phyloP scores from a whole-genome alignment of 768 basidiomycete genomes.

The Krasilnikovozyma curviuscula region DNA sequence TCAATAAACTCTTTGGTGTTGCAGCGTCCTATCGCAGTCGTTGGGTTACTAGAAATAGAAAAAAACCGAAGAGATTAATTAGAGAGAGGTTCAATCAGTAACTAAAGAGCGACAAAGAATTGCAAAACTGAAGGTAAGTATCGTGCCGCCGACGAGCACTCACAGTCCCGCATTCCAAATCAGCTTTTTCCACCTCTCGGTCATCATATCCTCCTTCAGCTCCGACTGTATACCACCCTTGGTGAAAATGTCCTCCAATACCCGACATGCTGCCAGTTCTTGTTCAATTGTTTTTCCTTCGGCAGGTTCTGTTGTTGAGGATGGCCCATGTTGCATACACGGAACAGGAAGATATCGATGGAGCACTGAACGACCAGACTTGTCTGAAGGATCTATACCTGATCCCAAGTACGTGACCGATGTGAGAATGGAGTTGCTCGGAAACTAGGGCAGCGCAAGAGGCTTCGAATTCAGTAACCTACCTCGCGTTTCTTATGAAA shows the following conservation, averaged over 20 bases:
- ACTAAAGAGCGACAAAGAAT: too few relatives aligned
- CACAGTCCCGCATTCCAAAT: constrained; percentile 13
- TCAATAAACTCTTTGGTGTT: constrained; percentile 9
- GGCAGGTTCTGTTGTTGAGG: too few relatives aligned
- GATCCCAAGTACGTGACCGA: constrained; percentile 11
- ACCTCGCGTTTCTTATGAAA: too few relatives aligned
- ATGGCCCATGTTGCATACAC: constrained; percentile 11
- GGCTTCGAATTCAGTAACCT: background rate
- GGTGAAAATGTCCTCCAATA: constrained; percentile 2
- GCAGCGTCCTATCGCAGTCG: constrained; percentile 5
- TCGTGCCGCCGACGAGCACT: too few relatives aligned
- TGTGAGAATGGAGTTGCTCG: constrained; percentile 9
- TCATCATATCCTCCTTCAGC: constrained; percentile 7
- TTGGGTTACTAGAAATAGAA: constrained; percentile 11
- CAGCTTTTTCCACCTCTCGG: constrained; percentile 11
- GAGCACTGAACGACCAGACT: background rate
- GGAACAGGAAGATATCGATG: constrained; percentile 10
- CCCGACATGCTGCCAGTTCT: background rate
- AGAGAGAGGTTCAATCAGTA: too few relatives aligned
- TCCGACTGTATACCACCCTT: constrained; percentile 1
- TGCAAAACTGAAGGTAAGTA: too few relatives aligned
- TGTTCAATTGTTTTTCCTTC: background rate
- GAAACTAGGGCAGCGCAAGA: background rate
- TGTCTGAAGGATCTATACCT: too few relatives aligned
- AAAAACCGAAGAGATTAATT: too few relatives aligned